phyloP scores from a whole-genome alignment of 352 stramenopile species.

The Phytopythium mirpurense region DNA sequence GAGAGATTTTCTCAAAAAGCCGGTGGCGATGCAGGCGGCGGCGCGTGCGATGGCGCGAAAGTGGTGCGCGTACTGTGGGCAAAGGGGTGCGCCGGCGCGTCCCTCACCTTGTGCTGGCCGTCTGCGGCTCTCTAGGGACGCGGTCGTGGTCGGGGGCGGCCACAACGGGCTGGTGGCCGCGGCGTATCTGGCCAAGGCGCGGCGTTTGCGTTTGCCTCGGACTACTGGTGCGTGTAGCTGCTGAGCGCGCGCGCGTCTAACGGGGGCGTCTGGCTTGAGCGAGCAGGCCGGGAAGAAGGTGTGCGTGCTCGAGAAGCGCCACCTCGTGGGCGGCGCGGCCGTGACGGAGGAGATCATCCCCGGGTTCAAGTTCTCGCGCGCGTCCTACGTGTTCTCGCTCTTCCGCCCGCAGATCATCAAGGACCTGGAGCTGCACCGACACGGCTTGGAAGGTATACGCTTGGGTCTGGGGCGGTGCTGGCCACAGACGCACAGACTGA shows the following conservation, averaged over 20 bases:
- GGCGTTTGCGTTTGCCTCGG: not conserved
- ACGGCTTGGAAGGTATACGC: slow-evolving; percentile 62
- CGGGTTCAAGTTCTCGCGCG: slow-evolving; percentile 88
- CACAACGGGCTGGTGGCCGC: slow-evolving; percentile 89
- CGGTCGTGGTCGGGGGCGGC: slow-evolving; percentile 84
- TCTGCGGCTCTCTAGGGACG: slow-evolving; percentile 42
- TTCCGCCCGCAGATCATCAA: slow-evolving; percentile 88
- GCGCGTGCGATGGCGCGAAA: slow-evolving; percentile 24
- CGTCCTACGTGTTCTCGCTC: slow-evolving; percentile 89
- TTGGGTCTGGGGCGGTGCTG: too few relatives aligned
- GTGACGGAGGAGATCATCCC: slow-evolving; percentile 91
- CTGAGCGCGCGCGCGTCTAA: too few relatives aligned
- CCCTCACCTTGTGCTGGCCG: not conserved
- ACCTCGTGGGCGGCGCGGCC: slow-evolving; percentile 83
- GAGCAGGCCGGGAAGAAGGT: slow-evolving; percentile 73
- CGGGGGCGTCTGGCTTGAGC: too few relatives aligned
- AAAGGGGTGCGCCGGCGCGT: too few relatives aligned
- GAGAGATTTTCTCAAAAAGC: too few relatives aligned
- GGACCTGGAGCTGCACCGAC: slow-evolving; percentile 74
- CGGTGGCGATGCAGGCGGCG: slow-evolving; percentile 15
- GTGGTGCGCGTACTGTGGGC: too few relatives aligned
- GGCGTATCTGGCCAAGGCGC: slow-evolving; percentile 84
- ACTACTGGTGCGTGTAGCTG: too few relatives aligned
- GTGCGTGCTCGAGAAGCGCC: slow-evolving; percentile 83
- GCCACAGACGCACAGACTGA: too few relatives aligned